These are phyloP conservation scores for Colletotrichum sp. DNA, from an alignment of 2,329 filamentous ascomycete species.

Conservation along the genomic window DNA sequence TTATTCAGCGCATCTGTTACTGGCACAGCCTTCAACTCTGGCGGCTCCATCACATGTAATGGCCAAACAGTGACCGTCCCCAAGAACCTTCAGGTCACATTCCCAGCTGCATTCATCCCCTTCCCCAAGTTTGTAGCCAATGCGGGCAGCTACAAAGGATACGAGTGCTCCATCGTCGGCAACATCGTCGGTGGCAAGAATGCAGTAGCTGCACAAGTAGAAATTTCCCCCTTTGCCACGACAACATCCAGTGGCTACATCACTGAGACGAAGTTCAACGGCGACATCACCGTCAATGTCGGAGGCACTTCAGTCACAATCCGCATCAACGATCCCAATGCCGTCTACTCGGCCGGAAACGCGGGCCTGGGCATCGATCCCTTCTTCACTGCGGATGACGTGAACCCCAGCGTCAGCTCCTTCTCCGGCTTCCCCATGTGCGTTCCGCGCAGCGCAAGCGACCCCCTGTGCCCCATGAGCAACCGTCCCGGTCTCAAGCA, in stretches of 20 bases:
- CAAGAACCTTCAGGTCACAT: conserved; percentile 24
- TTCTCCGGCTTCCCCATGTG: conserved; percentile 59
- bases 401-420: conserved; percentile 49
- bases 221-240: conserved; percentile 38
- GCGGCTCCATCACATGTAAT: conserved; percentile 20
- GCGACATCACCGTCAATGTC: conserved; percentile 38
- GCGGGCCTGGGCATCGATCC: conserved; percentile 27
- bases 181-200: conserved; percentile 39
- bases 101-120: conserved; percentile 23
- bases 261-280: conserved; percentile 34
- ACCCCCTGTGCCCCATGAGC: conserved; percentile 37
- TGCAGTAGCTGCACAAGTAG: conserved; percentile 42
- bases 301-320: conserved; percentile 33
- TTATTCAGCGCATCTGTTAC: conserved; percentile 11
- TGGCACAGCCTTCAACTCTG: conserved; percentile 14
- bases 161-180: conserved; percentile 34
- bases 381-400: conserved; percentile 51
- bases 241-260: conserved; percentile 40
- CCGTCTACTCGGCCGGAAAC: conserved; percentile 42
- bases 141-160: background rate
- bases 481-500: conserved; percentile 33
- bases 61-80: conserved; percentile 20
- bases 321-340: conserved; percentile 48
- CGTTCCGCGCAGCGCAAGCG: conserved; percentile 44
- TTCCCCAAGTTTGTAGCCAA: conserved; percentile 23